A percentile compares a stretch with the other conserved stretches of the same genome.
These are phyloP conservation scores for Schizophyllum amplum DNA, from an alignment of 1,284 basidiomycete genomes.

Conservation along the genomic window DNA sequence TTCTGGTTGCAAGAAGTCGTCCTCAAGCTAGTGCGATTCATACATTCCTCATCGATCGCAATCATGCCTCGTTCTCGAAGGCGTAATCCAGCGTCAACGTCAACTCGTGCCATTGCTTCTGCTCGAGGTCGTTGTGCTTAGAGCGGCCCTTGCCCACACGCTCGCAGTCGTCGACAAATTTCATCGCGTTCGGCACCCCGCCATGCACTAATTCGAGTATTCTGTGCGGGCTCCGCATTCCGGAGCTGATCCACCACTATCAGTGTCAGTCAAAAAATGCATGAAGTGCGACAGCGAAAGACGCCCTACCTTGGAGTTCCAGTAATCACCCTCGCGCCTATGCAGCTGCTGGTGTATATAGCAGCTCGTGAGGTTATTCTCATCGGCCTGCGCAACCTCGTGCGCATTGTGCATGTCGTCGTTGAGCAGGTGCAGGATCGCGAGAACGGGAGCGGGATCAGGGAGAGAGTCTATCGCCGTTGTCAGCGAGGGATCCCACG, in stretches of 20 bases:
- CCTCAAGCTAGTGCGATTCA: too few species aligned
- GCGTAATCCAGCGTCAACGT: constrained; percentile 1
- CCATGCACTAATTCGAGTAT: not conserved
- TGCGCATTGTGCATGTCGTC: constrained; percentile 3
- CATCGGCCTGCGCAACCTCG: constrained; percentile 2
- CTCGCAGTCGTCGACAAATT: not conserved
- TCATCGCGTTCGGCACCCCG: not conserved
- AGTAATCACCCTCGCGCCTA: constrained; percentile 3
- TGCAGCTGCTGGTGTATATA: constrained; percentile 6
- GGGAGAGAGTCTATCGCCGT: not conserved
- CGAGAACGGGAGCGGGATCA: not conserved
- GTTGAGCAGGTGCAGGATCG: constrained; percentile 3
- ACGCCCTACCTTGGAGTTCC: constrained; percentile 6
- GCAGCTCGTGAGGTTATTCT: constrained; percentile 2
- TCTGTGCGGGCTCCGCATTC: not conserved
- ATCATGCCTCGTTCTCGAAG: not conserved
- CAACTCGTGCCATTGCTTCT: constrained; percentile 4
- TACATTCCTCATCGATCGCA: too few species aligned
- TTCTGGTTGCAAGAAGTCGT: too few species aligned
- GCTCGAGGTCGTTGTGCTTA: not conserved
- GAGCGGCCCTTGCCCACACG: not conserved
- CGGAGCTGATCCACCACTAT: constrained; percentile 3
- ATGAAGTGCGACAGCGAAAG: not conserved
- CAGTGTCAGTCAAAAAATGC: not conserved
- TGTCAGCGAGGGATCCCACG: not conserved